phyloP scores from a whole-genome alignment of 164 flowering plant genomes.

The Saururus chinensis region DNA sequence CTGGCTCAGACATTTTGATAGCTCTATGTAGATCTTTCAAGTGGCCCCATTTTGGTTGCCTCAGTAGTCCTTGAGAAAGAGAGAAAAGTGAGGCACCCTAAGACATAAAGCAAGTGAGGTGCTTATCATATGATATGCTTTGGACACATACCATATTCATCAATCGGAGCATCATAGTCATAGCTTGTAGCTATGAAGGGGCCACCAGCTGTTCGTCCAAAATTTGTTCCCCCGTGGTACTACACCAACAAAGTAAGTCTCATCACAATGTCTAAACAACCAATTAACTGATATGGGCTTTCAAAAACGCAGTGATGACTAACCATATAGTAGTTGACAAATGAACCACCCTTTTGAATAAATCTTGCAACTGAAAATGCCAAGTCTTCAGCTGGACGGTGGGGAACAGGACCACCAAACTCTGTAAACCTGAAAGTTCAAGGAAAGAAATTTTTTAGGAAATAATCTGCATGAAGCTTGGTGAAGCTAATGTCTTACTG shows the following conservation, averaged over 20 bases:
- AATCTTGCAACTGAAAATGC: constrained; percentile 93
- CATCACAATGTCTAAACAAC: background rate
- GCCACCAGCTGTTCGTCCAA: constrained; percentile 98
- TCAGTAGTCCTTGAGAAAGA: constrained; percentile 40
- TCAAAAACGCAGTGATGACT: background rate
- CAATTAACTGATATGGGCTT: background rate
- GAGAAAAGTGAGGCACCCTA: background rate
- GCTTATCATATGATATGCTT: background rate
- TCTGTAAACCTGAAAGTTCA: constrained; percentile 63
- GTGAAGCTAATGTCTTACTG: background rate
- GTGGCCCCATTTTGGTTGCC: constrained; percentile 84
- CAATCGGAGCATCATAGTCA: constrained; percentile 98
- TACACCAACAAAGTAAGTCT: constrained; percentile 17
- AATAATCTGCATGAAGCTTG: background rate
- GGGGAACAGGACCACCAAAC: constrained; percentile 90
- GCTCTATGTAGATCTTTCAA: constrained; percentile 77
- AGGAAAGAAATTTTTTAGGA: background rate
- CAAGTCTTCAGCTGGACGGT: constrained; percentile 86
- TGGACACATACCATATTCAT: constrained; percentile 77
- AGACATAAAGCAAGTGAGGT: background rate
- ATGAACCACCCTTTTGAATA: constrained; percentile 92
- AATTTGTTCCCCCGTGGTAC: constrained; percentile 99
- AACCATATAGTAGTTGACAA: constrained; percentile 94
- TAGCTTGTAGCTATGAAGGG: constrained; percentile 97
- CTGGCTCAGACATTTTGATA: constrained; percentile 75